Conservation (phyloP, 1,284 basidiomycete genomes). For the Marasmius oreades region DNA sequence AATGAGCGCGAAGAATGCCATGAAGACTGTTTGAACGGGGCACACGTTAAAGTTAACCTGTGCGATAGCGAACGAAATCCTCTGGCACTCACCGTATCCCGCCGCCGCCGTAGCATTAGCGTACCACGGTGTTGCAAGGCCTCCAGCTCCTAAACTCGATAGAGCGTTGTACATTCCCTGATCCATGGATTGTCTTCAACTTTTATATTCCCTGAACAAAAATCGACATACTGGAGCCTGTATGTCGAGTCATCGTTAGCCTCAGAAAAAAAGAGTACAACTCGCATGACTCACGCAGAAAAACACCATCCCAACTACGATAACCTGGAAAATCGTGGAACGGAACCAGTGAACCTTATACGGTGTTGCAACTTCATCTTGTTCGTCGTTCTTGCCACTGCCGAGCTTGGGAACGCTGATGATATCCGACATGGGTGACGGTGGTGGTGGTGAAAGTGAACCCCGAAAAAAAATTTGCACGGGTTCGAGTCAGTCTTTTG, state of each 20-base stretch:
- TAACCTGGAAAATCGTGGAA: slow-evolving; percentile 28
- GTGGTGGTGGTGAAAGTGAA: not conserved
- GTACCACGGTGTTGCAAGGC: slow-evolving; percentile 27
- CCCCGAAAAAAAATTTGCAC: too few relatives aligned
- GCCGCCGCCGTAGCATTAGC: slow-evolving; percentile 30
- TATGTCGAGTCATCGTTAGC: not conserved
- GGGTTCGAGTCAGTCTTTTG: too few relatives aligned
- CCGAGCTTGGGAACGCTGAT: slow-evolving; percentile 8
- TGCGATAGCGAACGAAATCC: not conserved
- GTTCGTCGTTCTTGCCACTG: not conserved
- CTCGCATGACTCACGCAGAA: slow-evolving; percentile 27
- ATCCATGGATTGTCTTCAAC: not conserved
- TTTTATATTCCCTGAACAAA: not conserved
- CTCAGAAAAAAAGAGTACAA: not conserved
- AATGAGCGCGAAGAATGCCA: slow-evolving; percentile 28
- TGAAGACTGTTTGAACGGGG: slow-evolving; percentile 22
- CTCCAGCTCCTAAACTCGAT: slow-evolving; percentile 27
- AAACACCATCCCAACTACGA: slow-evolving; percentile 31
- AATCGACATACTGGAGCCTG: slow-evolving; percentile 23
- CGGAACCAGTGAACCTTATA: slow-evolving; percentile 27
- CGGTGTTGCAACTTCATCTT: slow-evolving; percentile 5
- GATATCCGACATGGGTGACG: slow-evolving; percentile 10
- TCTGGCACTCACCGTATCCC: slow-evolving; percentile 22
- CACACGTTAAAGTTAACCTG: not conserved
- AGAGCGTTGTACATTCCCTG: slow-evolving; percentile 34